Base-by-base conservation (phyloP, 148 eudicot species). In the Amaranthus cruentus region DNA sequence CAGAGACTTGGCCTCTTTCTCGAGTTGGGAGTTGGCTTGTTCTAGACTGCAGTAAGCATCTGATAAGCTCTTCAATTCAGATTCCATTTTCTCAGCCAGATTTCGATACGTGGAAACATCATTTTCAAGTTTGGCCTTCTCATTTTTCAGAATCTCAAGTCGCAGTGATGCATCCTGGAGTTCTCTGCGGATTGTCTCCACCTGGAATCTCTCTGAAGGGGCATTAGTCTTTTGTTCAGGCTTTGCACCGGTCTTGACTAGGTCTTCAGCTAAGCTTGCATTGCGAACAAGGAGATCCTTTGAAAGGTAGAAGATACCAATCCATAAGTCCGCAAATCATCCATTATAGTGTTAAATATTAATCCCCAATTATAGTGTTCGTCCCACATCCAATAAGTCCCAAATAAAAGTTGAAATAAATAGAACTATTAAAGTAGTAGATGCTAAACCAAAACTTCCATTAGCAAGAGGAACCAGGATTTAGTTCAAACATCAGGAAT, bases 1-100 rank as follows among this genome's bases (percentile, higher is more conserved):
- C 62, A 87, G 62, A 62, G 88, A 69, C 76, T 85, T 83, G 3
- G 85, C 79, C 81, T 88, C 96, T 55, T 80, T 90, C 60, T 91
- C 93, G 1, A 90, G 81, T 9, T 82, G 82, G 69, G 74, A 84
- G 73, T 95, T 90, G 42, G 88, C 90, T 82, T 88, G 90, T 77
- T 95, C 98, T 9, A 95, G 87, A 65, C 97, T 95, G 80, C 88
- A 90, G 86, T 95, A 95, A 60, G 98, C 97, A 75, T 91, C 93
- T 3, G 98, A 95, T 70, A 95, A 79, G 80, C 96, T 90, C 81
- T 88, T 88, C 43, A 95, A 82, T 77, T 95, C 98, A 59, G 98
- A 83, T 82, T 94, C 98, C 68, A 85, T 82, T 75, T 89, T 93
- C 42, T 78, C 75, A 7, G 92, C 90, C 75, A 87, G 15, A 55